Percentiles rank a stretch among this genome's conserved stretches.
phyloP scores from a whole-genome alignment of 2,329 filamentous ascomycete genomes.

The Penicillium glabrum region DNA sequence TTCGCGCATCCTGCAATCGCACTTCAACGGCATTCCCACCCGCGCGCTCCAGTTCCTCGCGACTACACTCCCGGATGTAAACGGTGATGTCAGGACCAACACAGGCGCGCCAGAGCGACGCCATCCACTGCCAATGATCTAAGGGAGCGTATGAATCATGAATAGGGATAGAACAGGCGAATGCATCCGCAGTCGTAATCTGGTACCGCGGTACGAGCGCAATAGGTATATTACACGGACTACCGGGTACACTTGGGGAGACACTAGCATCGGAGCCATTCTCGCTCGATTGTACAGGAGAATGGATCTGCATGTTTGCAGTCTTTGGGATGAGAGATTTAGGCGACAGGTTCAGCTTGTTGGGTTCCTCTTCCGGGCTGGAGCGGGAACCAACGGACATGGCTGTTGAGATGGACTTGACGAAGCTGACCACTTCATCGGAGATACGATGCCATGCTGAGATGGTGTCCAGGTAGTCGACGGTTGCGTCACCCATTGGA shows the following conservation, averaged over 20 bases:
- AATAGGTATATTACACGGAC: constrained; percentile 57
- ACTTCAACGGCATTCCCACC: constrained; percentile 58
- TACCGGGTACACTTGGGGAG: constrained; percentile 9
- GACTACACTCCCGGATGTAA: constrained; percentile 43
- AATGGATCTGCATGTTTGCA: constrained; percentile 29
- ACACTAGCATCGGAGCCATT: constrained; percentile 25
- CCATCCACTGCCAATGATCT: constrained; percentile 99
- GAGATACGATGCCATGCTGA: constrained; percentile 74
- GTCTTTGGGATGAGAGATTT: constrained; percentile 34
- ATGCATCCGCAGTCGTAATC: constrained; percentile 73
- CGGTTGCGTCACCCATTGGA: constrained; percentile 47
- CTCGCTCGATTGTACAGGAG: constrained; percentile 29
- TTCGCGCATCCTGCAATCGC: constrained; percentile 47
- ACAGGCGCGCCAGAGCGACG: constrained; percentile 85
- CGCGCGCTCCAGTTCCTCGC: constrained; percentile 41
- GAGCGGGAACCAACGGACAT: constrained; percentile 12
- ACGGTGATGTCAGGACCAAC: constrained; percentile 69
- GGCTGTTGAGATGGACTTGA: constrained; percentile 40
- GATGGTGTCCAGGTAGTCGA: constrained; percentile 67
- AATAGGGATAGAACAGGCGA: constrained; percentile 72
- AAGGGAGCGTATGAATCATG: constrained; percentile 73
- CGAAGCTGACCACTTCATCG: constrained; percentile 64
- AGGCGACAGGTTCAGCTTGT: constrained; percentile 27
- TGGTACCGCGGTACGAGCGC: constrained; percentile 78
- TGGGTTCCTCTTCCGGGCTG: constrained; percentile 18